Percentiles rank a stretch among this genome's conserved stretches.
Conservation (phyloP, 2,329 filamentous ascomycete species). For the Coniochaeta hoffmannii region DNA sequence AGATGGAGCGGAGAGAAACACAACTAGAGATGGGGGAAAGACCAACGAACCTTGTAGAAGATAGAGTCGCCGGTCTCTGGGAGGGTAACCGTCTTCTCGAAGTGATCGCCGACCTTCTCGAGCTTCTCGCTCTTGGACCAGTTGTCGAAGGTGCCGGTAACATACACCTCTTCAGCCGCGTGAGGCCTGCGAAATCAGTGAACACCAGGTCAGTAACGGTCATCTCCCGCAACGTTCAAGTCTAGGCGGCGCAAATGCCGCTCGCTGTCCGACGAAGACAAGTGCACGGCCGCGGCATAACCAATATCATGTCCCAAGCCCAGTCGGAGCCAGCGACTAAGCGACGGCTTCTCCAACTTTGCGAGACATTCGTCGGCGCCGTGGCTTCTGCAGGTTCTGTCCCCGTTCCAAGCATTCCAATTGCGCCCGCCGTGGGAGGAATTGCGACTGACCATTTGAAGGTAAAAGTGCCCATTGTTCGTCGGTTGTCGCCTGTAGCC, state of each 20-base stretch:
- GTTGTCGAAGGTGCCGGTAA: constrained; percentile 92
- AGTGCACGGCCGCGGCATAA: not conserved
- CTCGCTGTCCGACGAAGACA: not conserved
- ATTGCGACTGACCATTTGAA: constrained; percentile 58
- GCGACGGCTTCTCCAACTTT: not conserved
- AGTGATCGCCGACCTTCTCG: constrained; percentile 64
- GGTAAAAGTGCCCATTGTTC: constrained; percentile 58
- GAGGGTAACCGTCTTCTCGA: constrained; percentile 75
- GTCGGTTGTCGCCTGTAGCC: no score
- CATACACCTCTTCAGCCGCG: constrained; percentile 77
- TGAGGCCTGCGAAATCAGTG: constrained; percentile 58
- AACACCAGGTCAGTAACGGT: constrained; percentile 11
- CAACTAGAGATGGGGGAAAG: constrained; percentile 6
- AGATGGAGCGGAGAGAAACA: constrained; percentile 2
- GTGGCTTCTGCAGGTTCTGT: not conserved
- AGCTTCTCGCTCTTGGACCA: constrained; percentile 86
- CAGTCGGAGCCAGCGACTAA: no score
- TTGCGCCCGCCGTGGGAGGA: not conserved
- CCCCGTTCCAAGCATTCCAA: not conserved
- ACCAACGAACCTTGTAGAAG: constrained; percentile 86
- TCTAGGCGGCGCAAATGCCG: not conserved
- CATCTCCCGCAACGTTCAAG: not conserved
- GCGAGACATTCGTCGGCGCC: not conserved
- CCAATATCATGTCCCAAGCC: not conserved
- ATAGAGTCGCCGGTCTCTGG: constrained; percentile 63